Evolutionary conservation across 2,329 filamentous ascomycete species (phyloP).

Genomic region (Calonectria crousiana): DNA sequence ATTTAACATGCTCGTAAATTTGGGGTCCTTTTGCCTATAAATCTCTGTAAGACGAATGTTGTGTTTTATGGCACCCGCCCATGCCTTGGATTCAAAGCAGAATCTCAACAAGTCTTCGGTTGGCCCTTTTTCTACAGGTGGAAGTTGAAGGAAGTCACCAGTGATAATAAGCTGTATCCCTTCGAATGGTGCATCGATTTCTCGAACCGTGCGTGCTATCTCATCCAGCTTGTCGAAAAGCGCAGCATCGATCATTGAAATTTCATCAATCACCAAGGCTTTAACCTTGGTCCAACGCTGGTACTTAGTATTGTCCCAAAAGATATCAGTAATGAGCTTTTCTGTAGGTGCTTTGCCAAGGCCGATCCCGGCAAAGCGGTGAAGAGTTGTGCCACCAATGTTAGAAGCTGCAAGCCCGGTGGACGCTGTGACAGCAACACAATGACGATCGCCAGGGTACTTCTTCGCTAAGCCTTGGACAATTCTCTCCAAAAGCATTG

Average conservation of each 20-base stretch:
- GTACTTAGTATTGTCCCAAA: slow-evolving; percentile 79
- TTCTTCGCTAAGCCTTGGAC: slow-evolving; percentile 85
- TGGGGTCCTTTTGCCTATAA: slow-evolving; percentile 91
- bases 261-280: slow-evolving; percentile 95
- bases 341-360: slow-evolving; percentile 89
- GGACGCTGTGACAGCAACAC: slow-evolving; percentile 93
- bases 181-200: slow-evolving; percentile 92
- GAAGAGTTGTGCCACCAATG: slow-evolving; percentile 94
- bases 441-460: slow-evolving; percentile 80
- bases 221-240: slow-evolving; percentile 96
- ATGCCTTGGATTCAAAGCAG: slow-evolving; percentile 91
- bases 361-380: slow-evolving; percentile 96
- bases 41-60: slow-evolving; percentile 93
- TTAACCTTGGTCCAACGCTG: slow-evolving; percentile 88
- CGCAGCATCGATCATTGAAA: slow-evolving; percentile 98
- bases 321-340: slow-evolving; percentile 90
- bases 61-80: slow-evolving; percentile 96
- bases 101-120: slow-evolving; percentile 80
- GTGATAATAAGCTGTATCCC: slow-evolving; percentile 97
- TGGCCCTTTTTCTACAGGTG: slow-evolving; percentile 85
- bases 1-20: slow-evolving; percentile 95
- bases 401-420: slow-evolving; percentile 97
- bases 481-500: slow-evolving; percentile 92
- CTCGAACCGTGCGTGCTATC: slow-evolving; percentile 86
- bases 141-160: slow-evolving; percentile 97